Evolutionary conservation across 176 grass and related monocot genomes (phyloP), one percentile per base, ranked within the genome.

Genomic region (Musa itinerans): DNA sequence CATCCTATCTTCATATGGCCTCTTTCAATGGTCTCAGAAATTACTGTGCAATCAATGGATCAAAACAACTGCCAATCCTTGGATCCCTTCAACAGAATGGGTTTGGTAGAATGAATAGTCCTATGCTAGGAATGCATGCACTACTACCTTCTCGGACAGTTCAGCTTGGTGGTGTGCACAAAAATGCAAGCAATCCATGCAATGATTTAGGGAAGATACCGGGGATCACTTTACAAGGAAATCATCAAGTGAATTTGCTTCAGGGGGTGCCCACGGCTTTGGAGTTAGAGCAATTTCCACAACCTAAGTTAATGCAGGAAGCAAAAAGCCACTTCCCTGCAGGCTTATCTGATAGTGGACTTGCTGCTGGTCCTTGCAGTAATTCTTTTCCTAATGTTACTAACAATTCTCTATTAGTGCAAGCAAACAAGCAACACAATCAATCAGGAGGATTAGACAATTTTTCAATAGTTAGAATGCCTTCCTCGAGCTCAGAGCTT

Each of bases 1-100:
- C 50, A 11, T 78, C 85, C 66, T 88, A 80, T 73, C 83, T 87
- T 54, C 80, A 88, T 76, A 91, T 78, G 10, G 69, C 52, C 49
- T 71, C 62, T 9, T 81, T 83, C 1, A 89, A 91, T 80, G 74
- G 79, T 74, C 88, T 88, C 77, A 90, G 74, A 68, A 85, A 94
- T 27, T 99, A 83, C 65, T 87, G 85, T 66, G 50, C 82, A 51
- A 84, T 83, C 12, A 82, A 86, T 12, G 88, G 86, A 80, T 87
- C 86, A 68, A 64, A 76, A 14, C 84, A 82, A 16, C 66, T 88
- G 21, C 64, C 81, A 69, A 23, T 73, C 15, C 52, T 53, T 12
- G 52, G 29, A 50, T 80, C 81, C 73, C 78, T 83, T 25, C 90
- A 83, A 74, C 34, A 80, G 63, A 87, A 76, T 76, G 80, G 80